Percentiles rank a stretch among this genome's conserved stretches.
These are phyloP conservation scores for Toxicodendron radicans DNA, from an alignment of 345 rosid genomes.

Conservation along the genomic window DNA sequence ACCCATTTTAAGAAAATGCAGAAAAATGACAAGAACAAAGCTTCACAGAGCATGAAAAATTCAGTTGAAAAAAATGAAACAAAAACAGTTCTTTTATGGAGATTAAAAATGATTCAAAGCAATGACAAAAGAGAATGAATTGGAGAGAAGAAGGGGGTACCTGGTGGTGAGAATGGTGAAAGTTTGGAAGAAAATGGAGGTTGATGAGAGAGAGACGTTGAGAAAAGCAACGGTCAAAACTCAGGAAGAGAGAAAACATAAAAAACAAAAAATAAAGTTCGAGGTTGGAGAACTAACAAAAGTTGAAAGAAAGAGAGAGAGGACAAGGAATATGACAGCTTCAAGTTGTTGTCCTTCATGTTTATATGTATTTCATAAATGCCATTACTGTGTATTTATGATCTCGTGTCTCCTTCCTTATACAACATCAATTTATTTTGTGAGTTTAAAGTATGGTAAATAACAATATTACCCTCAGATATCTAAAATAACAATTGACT, in stretches of 20 bases:
- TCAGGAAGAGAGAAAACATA: background rate
- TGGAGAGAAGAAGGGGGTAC: constrained; percentile 11
- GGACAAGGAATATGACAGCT: constrained; percentile 25
- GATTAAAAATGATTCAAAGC: background rate
- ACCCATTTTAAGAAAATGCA: background rate
- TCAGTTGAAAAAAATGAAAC: background rate
- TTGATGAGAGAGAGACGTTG: constrained; percentile 35
- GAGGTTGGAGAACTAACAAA: constrained; percentile 23
- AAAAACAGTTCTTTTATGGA: background rate
- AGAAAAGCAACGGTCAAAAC: constrained; percentile 68
- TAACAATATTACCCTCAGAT: too few species aligned
- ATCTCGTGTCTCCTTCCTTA: too few species aligned
- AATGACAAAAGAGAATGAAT: background rate
- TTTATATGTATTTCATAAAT: constrained; percentile 21
- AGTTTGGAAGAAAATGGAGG: constrained; percentile 9
- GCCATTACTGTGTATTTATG: constrained; percentile 32
- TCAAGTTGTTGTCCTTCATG: constrained; percentile 17
- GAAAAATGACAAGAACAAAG: background rate
- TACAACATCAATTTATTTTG: too few species aligned
- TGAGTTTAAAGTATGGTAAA: too few species aligned
- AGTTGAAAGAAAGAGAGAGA: constrained; percentile 6
- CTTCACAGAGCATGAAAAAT: constrained; percentile 7
- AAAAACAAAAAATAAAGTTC: constrained; percentile 13
- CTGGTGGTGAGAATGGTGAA: constrained; percentile 12
- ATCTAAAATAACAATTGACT: too few species aligned